Evolutionary conservation across 1,284 basidiomycete species (phyloP), one percentile per base, ranked within the genome.

Genomic region (Boletus mariae): DNA sequence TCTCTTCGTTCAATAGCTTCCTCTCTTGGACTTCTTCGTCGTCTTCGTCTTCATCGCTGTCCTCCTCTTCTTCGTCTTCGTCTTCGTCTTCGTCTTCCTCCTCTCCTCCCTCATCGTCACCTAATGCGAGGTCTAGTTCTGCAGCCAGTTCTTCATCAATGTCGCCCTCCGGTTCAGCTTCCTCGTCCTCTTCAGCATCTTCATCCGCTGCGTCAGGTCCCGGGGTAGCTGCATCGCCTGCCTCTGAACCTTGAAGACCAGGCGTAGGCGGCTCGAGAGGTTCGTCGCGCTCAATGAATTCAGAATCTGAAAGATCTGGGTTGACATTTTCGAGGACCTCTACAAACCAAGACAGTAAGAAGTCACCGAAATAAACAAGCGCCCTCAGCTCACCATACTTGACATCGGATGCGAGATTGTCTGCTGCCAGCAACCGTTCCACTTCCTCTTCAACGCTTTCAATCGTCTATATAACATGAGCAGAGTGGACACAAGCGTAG

Each of bases 381-480:
- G 9, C 4, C 2, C 17, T 20, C n/a, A 11, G 49, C 76, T 41
- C 59, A 85, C 90, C 87, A 61, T 87, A 93, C 73, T 86, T 82
- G 47, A 93, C 85, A 57, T 91, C 81, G 0, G 84, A 75, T 1
- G 95, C 93, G 50, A 87, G 73, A 10, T 86, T 81, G 72, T 99
- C 97, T 58, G 90, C 87, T 57, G 90, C 89, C 31, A 99, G 72
- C 42, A 99, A 71, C 52, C 94, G 78, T 68, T 99, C 97, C 1
- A 99, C 96, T 67, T 96, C 92, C 71, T 96, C 89, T 70, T 99
- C 96, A 3, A 98, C 94, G 32, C 92, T 95, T 74, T 98, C 95
- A 60, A 98, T 98, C 1, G 93, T 93, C 83, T 92, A 60, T 9
- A 23, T n/a, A 7, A 13, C 35, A 5, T 60, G 48, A 66, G 48